Evolutionary conservation across 2,329 filamentous ascomycete genomes (phyloP).

Genomic region (Bipolaris cookei): DNA sequence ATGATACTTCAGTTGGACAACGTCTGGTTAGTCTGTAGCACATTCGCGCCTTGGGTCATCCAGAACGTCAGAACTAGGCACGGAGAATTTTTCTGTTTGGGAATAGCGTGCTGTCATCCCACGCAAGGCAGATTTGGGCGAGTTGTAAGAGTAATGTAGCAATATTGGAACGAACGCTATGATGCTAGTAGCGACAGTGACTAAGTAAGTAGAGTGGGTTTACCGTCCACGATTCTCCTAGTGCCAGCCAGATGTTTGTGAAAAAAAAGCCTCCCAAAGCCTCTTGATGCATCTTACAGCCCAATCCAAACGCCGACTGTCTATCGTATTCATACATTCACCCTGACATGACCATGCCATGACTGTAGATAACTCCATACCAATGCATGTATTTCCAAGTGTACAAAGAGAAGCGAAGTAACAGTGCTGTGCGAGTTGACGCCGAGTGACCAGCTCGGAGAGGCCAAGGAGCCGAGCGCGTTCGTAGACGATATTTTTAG

Average conservation of each 20-base stretch:
- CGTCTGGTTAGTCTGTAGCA: conserved; percentile 10
- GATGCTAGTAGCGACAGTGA: background rate
- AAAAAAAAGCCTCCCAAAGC: conserved; percentile 8
- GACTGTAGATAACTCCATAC: conserved; percentile 33
- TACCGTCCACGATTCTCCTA: conserved; percentile 11
- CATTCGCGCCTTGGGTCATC: background rate
- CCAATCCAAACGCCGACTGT: conserved; percentile 3
- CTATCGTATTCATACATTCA: conserved; percentile 19
- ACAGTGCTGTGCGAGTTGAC: conserved; percentile 20
- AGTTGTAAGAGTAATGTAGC: conserved; percentile 20
- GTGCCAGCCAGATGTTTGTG: conserved; percentile 24
- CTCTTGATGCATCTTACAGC: conserved; percentile 35
- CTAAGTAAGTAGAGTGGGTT: background rate
- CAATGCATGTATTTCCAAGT: conserved; percentile 26
- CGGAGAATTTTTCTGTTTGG: background rate
- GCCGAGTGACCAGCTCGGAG: conserved; percentile 33
- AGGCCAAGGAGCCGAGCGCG: conserved; percentile 20
- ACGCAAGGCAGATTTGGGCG: conserved; percentile 27
- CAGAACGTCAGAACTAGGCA: background rate
- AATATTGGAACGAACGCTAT: conserved; percentile 10
- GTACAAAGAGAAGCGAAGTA: conserved; percentile 16
- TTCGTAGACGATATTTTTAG: background rate
- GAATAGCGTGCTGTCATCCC: conserved; percentile 2
- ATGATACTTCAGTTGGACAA: conserved; percentile 6
- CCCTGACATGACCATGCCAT: conserved; percentile 14